A percentile compares a stretch with the other conserved stretches of the same genome.
phyloP scores from a whole-genome alignment of 106 monocot species.

The Dactylorhiza incarnata region DNA sequence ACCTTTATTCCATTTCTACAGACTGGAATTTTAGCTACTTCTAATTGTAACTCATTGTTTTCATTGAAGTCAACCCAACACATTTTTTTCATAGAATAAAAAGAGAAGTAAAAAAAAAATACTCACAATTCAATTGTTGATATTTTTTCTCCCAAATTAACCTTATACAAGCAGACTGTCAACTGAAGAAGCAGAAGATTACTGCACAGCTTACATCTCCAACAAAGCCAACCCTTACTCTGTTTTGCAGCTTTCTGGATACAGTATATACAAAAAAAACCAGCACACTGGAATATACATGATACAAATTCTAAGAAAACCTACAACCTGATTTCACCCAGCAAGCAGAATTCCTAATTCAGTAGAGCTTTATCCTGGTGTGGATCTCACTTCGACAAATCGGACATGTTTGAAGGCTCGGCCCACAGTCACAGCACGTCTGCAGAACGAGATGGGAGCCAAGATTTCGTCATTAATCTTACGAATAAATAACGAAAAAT shows the following conservation, averaged over 20 bases:
- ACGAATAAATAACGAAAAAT: background rate
- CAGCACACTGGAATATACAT: background rate
- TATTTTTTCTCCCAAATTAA: too few relatives aligned
- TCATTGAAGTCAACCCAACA: too few relatives aligned
- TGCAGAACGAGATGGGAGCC: background rate
- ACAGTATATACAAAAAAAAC: background rate
- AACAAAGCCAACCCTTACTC: background rate
- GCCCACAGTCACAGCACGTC: constrained; percentile 25
- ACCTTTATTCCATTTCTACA: too few relatives aligned
- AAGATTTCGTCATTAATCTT: background rate
- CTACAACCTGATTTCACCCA: background rate
- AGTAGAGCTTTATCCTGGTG: constrained; percentile 23
- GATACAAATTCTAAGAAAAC: background rate
- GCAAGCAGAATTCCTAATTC: background rate
- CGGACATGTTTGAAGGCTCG: constrained; percentile 14
- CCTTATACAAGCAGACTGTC: too few relatives aligned
- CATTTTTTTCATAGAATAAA: too few relatives aligned
- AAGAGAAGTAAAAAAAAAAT: too few relatives aligned
- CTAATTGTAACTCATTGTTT: too few relatives aligned
- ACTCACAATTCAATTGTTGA: too few relatives aligned
- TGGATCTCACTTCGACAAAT: constrained; percentile 25
- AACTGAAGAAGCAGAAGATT: too few relatives aligned
- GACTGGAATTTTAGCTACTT: too few relatives aligned
- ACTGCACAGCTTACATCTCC: too few relatives aligned
- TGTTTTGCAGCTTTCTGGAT: background rate